Percentiles rank a stretch among this genome's conserved stretches.
Conservation (phyloP, 805 yeast species). For the Suhomyces kilbournensis region DNA sequence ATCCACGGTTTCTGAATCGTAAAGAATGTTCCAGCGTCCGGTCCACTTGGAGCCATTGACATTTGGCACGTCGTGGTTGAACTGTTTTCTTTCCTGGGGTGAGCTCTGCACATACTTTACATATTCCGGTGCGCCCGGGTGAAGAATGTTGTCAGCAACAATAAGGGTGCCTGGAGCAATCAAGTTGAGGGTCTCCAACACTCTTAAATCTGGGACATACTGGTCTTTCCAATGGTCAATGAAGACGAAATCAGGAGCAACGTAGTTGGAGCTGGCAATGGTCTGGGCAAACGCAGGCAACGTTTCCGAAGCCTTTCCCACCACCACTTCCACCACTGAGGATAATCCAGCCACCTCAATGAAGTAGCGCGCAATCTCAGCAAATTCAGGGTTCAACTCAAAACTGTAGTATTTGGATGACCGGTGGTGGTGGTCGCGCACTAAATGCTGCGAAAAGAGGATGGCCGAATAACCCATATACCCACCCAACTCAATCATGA, state of each 20-base stretch:
- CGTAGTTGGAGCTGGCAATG: constrained; percentile 10
- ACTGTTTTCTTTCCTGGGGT: constrained; percentile 35
- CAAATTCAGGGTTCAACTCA: constrained; percentile 30
- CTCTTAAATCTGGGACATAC: constrained; percentile 42
- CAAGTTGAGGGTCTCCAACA: constrained; percentile 38
- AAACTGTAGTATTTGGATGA: constrained; percentile 31
- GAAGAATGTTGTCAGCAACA: constrained; percentile 35
- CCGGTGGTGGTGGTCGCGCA: constrained; percentile 13
- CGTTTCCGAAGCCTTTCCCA: constrained; percentile 30
- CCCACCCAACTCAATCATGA: constrained; percentile 33
- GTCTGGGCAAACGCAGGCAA: constrained; percentile 24
- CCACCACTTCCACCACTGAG: constrained; percentile 26
- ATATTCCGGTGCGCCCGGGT: constrained; percentile 41
- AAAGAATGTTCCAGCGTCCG: constrained; percentile 43
- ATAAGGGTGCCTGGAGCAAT: constrained; percentile 39
- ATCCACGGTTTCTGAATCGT: constrained; percentile 28
- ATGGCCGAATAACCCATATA: constrained; percentile 39
- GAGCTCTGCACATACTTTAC: constrained; percentile 34
- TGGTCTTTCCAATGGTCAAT: constrained; percentile 39
- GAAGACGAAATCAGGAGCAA: constrained; percentile 34
- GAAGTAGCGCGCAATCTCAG: constrained; percentile 25
- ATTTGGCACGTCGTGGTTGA: constrained; percentile 24
- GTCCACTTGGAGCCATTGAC: constrained; percentile 22
- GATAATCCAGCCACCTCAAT: constrained; percentile 34
- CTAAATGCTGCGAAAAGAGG: constrained; percentile 26